Conservation (phyloP, 495 filamentous ascomycete genomes). For the Oidiodendron maius region DNA sequence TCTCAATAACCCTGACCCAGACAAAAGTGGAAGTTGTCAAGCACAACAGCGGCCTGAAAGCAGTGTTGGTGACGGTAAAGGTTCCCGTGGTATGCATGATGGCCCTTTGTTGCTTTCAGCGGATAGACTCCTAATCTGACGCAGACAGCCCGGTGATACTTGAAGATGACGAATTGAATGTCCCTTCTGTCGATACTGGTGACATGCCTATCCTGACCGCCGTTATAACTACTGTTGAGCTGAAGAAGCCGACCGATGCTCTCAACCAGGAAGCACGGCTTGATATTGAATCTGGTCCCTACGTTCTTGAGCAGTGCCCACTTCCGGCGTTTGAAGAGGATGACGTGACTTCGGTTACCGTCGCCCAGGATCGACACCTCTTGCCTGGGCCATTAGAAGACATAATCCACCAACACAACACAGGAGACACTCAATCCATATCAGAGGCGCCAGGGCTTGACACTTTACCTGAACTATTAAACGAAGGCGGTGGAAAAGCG, state of each 20-base stretch:
- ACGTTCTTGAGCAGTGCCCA: neutral
- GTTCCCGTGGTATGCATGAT: neutral
- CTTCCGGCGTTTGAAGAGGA: conserved; percentile 2
- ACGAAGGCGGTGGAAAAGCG: neutral
- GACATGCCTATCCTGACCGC: neutral
- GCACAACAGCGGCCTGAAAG: neutral
- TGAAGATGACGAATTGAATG: conserved; percentile 2
- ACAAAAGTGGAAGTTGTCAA: conserved; percentile 2
- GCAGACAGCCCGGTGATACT: conserved; percentile 4
- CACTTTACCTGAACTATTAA: neutral
- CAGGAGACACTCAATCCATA: conserved; percentile 2
- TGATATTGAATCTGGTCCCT: neutral
- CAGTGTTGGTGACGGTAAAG: neutral
- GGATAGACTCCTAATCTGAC: neutral
- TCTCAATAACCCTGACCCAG: neutral
- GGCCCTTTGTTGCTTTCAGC: neutral
- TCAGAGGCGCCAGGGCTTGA: neutral
- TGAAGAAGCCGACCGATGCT: neutral
- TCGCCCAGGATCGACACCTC: neutral
- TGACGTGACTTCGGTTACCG: neutral
- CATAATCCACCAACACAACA: neutral
- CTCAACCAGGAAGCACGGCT: neutral
- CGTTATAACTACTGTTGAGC: neutral
- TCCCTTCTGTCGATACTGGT: neutral
- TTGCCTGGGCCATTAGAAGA: neutral